phyloP scores from a whole-genome alignment of 1,284 basidiomycete species.

The Boletus calvinii region DNA sequence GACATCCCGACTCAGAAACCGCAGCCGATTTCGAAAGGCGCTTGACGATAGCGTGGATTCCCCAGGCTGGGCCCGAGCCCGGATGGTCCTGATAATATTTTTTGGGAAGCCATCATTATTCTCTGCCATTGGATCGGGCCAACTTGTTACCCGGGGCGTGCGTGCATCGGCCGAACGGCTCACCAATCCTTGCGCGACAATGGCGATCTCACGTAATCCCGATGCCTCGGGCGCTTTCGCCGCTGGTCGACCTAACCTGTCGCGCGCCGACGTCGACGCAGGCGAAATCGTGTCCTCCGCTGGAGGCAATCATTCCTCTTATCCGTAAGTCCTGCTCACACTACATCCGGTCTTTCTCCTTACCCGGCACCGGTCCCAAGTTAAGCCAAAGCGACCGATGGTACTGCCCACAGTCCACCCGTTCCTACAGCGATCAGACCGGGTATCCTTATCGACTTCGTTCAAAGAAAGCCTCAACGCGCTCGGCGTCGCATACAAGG shows the following conservation, averaged over 20 bases:
- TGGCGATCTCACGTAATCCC: slow-evolving; percentile 69
- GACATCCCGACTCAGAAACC: too few species aligned
- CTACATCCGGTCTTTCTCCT: not conserved
- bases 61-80: too few species aligned
- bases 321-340: slow-evolving; percentile 46
- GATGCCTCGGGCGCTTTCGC: slow-evolving; percentile 33
- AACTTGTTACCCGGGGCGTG: slow-evolving; percentile 58
- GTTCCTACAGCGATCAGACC: slow-evolving; percentile 68
- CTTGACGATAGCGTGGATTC: too few species aligned
- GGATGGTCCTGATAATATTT: too few species aligned
- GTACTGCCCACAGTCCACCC: slow-evolving; percentile 69
- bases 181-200: slow-evolving; percentile 60
- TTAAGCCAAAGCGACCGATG: slow-evolving; percentile 62
- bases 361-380: slow-evolving; percentile 53
- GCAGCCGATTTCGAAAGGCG: too few species aligned
- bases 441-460: slow-evolving; percentile 46
- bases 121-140: slow-evolving; percentile 56
- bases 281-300: slow-evolving; percentile 55
- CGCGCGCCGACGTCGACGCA: slow-evolving; percentile 46
- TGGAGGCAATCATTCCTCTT: slow-evolving; percentile 57
- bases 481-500: slow-evolving; percentile 53
- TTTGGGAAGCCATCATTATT: not conserved
- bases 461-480: slow-evolving; percentile 51
- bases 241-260: not conserved
- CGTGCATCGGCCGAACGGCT: slow-evolving; percentile 63